phyloP scores from a whole-genome alignment of 1,284 basidiomycete species.

The Cutaneotrichosporon mucoides region DNA sequence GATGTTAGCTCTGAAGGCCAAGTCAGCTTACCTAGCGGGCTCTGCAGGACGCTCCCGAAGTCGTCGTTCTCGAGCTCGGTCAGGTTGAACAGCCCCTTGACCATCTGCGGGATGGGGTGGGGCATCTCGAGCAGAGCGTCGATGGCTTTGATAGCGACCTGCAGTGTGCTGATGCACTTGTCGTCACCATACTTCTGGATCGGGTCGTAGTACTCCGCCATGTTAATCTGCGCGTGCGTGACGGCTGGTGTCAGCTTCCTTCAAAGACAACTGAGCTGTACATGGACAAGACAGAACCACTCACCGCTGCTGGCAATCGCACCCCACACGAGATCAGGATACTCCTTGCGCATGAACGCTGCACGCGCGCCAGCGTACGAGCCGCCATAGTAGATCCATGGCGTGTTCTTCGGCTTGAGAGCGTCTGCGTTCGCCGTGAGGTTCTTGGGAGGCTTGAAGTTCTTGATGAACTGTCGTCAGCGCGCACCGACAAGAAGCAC shows the following conservation, averaged over 20 bases:
- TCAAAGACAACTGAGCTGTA: no score
- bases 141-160: slow-evolving; percentile 61
- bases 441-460: slow-evolving; percentile 62
- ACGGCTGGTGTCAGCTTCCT: slow-evolving; percentile 38
- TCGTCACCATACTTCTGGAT: slow-evolving; percentile 71
- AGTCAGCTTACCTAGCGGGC: slow-evolving; percentile 22
- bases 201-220: slow-evolving; percentile 70
- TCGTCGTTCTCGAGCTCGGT: slow-evolving; percentile 66
- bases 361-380: slow-evolving; percentile 82
- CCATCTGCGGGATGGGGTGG: slow-evolving; percentile 50
- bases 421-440: slow-evolving; percentile 64
- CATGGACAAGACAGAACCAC: no score
- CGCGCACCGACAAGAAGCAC: background rate
- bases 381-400: slow-evolving; percentile 93
- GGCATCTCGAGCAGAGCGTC: slow-evolving; percentile 58
- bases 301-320: slow-evolving; percentile 81
- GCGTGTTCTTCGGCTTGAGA: slow-evolving; percentile 54
- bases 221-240: slow-evolving; percentile 55
- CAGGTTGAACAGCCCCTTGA: slow-evolving; percentile 73
- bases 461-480: slow-evolving; percentile 66
- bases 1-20: background rate
- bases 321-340: slow-evolving; percentile 80
- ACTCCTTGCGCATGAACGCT: slow-evolving; percentile 75
- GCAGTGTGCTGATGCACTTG: slow-evolving; percentile 66
- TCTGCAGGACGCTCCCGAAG: slow-evolving; percentile 55